Percentiles rank a stretch among this genome's conserved stretches.
These are phyloP conservation scores for Carallia pectinifolia DNA, from an alignment of 345 rosid species.

Conservation along the genomic window DNA sequence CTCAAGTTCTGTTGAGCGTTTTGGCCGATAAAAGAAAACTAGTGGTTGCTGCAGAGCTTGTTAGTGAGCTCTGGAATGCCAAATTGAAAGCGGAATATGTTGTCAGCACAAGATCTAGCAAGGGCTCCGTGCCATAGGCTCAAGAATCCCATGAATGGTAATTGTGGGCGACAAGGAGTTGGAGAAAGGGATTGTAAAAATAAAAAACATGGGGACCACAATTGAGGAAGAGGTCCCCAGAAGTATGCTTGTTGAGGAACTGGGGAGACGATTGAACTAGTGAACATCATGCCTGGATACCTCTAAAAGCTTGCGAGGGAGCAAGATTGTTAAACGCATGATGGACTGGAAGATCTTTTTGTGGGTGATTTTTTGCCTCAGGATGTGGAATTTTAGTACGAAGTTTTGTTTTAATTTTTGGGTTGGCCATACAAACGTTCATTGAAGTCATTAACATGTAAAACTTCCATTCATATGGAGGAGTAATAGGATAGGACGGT, in stretches of 20 bases:
- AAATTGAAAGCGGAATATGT: conserved; percentile 63
- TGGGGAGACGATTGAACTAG: conserved; percentile 28
- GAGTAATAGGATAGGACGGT: no score
- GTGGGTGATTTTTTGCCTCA: no score
- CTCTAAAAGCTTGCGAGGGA: no score
- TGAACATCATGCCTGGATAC: conserved; percentile 2
- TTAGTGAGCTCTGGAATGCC: conserved; percentile 59
- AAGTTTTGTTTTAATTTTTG: no score
- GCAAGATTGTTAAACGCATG: no score
- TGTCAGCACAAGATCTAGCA: conserved; percentile 54
- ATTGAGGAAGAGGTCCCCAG: conserved; percentile 47
- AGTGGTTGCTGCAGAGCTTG: conserved; percentile 59
- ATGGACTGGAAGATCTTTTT: no score
- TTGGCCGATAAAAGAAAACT: conserved; percentile 49
- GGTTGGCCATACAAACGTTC: no score
- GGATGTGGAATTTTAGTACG: no score
- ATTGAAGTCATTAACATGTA: no score
- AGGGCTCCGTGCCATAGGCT: conserved; percentile 55
- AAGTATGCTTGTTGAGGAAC: conserved; percentile 44
- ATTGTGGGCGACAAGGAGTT: conserved; percentile 63
- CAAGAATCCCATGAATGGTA: conserved; percentile 62
- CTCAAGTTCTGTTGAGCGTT: conserved; percentile 66
- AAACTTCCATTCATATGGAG: no score
- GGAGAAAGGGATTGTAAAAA: conserved; percentile 52
- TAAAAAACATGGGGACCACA: conserved; percentile 53